A percentile compares a stretch with the other conserved stretches of the same genome.
phyloP scores from a whole-genome alignment of 2,329 filamentous ascomycete genomes.

The Talaromyces islandicus region DNA sequence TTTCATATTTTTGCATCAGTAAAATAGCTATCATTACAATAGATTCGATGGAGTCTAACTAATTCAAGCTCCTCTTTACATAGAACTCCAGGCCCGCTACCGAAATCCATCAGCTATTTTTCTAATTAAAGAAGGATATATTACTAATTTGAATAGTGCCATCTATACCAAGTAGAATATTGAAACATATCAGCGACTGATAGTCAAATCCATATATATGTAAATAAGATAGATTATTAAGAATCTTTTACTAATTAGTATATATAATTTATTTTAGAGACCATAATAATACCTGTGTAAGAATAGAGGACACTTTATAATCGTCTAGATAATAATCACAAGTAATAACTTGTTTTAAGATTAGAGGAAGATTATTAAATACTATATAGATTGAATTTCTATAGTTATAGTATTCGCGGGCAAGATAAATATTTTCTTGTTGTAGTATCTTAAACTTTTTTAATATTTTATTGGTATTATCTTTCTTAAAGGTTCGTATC shows the following conservation, averaged over 20 bases:
- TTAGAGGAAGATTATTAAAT: background rate
- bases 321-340: background rate
- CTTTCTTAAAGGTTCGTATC: conserved; percentile 4
- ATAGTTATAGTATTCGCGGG: background rate
- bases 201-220: background rate
- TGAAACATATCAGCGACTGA: background rate
- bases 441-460: background rate
- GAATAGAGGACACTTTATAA: background rate
- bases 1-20: background rate
- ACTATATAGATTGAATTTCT: background rate
- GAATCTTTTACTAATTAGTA: background rate
- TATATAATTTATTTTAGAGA: background rate
- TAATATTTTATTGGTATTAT: background rate
- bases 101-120: background rate
- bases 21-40: background rate
- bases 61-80: background rate
- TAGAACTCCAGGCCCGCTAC: background rate
- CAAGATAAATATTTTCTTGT: background rate
- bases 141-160: background rate
- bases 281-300: background rate
- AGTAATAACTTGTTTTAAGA: background rate
- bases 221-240: background rate
- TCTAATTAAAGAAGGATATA: background rate
- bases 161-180: background rate
- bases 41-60: background rate